Base-by-base conservation (phyloP, 768 basidiomycete species). In the Suillus clintonianus region DNA sequence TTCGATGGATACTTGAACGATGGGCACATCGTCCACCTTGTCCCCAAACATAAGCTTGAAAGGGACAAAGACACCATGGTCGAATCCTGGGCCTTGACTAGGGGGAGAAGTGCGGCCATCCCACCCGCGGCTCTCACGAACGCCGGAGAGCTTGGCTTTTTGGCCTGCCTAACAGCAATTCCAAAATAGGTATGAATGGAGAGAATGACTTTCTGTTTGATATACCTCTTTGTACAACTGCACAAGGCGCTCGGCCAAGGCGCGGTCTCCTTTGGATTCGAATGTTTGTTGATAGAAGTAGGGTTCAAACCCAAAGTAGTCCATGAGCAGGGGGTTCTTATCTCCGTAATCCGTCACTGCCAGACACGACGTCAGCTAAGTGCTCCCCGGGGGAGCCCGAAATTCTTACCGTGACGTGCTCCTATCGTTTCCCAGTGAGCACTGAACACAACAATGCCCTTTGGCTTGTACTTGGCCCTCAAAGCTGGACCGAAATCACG, bases 51-150 rank as follows among this genome's bases (percentile, higher is more conserved):
- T 93, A 64, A 89, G 71, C 51, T 82, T 79, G 80, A 93, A 91
- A 2, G 92, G 92, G 14, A 94, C 79, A 71, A 92, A 93, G 51
- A 92, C 90, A 27, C 91, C 92, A 68, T 92, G 90, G 70, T 92
- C 90, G 0, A 92, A 75, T 7, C 90, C 91, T 0, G 89, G 84
- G 0, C 87, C 89, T 41, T 17, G 37, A 57, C 24, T 17, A 15
- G 56, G 56, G 53, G 68, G 54, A 69, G 85, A 87, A 0, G 89
- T 88, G 22, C 89, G 77, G 11, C 90, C 91, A 66, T 92, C 90
- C 61, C 72, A 67, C 3, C 90, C 90, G 15, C 90, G 84, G 22
- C 79, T 55, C 71, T 92, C 90, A 1, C 71, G 66, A 56, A 74
- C 80, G 7, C 78, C 69, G 8, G 82, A 82, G 8, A 83, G 78